Evolutionary conservation across 108 stramenopile genomes (phyloP).

Genomic region (Schizochytrium sp.): DNA sequence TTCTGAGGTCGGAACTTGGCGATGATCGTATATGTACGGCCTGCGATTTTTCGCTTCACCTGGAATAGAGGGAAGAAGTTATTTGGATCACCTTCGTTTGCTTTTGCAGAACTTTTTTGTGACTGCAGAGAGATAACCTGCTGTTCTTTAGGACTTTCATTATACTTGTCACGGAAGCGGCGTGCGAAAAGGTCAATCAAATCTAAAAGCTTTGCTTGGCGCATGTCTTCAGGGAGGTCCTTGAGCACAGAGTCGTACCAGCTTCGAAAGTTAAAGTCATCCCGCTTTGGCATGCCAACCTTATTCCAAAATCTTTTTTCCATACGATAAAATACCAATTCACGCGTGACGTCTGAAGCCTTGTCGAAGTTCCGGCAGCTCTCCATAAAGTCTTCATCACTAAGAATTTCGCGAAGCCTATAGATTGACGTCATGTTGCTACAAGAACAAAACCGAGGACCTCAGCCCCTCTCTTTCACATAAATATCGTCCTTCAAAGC

Average conservation of each 20-base stretch:
- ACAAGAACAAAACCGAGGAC: too few relatives aligned
- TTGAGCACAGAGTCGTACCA: background rate
- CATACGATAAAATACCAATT: too few relatives aligned
- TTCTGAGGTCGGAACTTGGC: background rate
- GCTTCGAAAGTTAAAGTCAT: background rate
- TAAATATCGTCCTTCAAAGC: too few relatives aligned
- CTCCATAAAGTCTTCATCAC: too few relatives aligned
- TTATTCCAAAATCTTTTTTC: background rate
- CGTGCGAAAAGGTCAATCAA: background rate
- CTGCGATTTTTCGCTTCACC: constrained; percentile 1
- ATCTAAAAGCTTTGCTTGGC: background rate
- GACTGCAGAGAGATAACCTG: background rate
- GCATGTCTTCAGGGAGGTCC: background rate
- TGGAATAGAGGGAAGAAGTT: background rate
- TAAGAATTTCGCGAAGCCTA: too few relatives aligned
- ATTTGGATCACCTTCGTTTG: background rate
- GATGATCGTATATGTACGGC: background rate
- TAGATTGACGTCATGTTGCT: too few relatives aligned
- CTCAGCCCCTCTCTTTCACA: too few relatives aligned
- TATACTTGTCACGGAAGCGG: background rate
- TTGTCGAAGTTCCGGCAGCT: too few relatives aligned
- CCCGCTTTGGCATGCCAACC: background rate
- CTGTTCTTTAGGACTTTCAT: background rate
- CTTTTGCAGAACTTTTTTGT: background rate
- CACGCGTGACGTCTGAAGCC: too few relatives aligned